Evolutionary conservation across 345 rosid genomes (phyloP).

Genomic region (Kandelia obovata): DNA sequence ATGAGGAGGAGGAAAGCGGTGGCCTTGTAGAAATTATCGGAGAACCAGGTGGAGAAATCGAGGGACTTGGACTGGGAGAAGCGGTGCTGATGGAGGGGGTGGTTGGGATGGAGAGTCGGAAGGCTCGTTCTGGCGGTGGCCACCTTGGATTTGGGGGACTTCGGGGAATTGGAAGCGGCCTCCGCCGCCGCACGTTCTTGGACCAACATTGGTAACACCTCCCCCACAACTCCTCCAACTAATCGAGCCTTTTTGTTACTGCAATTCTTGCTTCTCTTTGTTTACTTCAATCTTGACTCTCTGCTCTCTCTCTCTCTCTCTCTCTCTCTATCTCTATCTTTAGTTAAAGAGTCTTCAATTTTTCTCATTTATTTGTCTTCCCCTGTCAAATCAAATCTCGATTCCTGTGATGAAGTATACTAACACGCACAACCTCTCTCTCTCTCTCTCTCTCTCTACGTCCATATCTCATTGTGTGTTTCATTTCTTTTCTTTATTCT

Average conservation of each 20-base stretch:
- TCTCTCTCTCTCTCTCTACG: not conserved
- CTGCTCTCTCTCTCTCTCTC: not conserved
- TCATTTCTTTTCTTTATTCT: not conserved
- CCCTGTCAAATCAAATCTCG: not conserved
- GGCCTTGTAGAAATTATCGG: slow-evolving; percentile 60
- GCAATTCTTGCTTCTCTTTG: too few species aligned
- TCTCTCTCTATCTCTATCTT: not conserved
- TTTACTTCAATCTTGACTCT: not conserved
- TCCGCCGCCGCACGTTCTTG: slow-evolving; percentile 47
- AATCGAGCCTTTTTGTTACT: too few species aligned
- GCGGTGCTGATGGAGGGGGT: slow-evolving; percentile 40
- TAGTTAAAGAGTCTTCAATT: not conserved
- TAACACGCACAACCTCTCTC: not conserved
- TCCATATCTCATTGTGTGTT: not conserved
- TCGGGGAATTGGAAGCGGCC: slow-evolving; percentile 10
- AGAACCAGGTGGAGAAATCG: slow-evolving; percentile 75
- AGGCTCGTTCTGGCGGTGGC: slow-evolving; percentile 33
- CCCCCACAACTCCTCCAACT: not conserved
- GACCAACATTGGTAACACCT: slow-evolving; percentile 61
- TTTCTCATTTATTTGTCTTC: not conserved
- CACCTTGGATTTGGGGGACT: slow-evolving; percentile 48
- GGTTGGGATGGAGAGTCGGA: slow-evolving; percentile 31
- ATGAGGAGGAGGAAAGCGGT: slow-evolving; percentile 41
- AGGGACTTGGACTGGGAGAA: slow-evolving; percentile 62
- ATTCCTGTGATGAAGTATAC: not conserved